Conservation (phyloP, 805 yeast genomes). For the Scheffersomyces stipitis region DNA sequence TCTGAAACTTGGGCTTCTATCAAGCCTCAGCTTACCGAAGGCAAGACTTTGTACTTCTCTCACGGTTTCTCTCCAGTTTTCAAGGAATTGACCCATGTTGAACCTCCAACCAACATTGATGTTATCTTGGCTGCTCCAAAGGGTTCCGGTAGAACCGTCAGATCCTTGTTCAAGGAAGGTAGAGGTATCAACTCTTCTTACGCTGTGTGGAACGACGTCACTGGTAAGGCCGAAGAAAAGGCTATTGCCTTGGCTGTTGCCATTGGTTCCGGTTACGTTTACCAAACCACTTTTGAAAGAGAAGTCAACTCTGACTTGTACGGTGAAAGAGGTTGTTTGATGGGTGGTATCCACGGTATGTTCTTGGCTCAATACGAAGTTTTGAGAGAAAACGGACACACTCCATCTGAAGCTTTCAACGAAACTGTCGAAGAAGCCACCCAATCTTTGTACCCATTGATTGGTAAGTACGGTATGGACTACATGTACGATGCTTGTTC, state of each 20-base stretch:
- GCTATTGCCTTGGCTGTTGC: conserved; percentile 98
- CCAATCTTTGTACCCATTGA: conserved; percentile 97
- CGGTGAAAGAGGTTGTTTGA: conserved; percentile 99
- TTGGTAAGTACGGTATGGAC: conserved; percentile 99
- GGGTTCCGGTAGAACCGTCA: conserved; percentile 99
- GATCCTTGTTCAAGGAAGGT: conserved; percentile 99
- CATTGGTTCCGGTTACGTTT: conserved; percentile 99
- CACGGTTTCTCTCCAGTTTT: conserved; percentile 99
- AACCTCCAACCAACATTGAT: conserved; percentile 90
- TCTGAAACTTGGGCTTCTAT: conserved; percentile 93
- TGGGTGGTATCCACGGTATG: conserved; percentile 99
- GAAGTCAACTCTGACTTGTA: conserved; percentile 98
- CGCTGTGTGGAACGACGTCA: conserved; percentile 99
- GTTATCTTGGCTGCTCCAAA: conserved; percentile 99
- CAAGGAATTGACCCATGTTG: conserved; percentile 96
- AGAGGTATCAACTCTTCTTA: conserved; percentile 99
- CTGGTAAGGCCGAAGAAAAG: conserved; percentile 99
- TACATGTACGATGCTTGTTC: conserved; percentile 99
- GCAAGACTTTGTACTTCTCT: conserved; percentile 97
- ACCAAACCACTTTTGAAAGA: conserved; percentile 98
- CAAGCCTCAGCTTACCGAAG: conserved; percentile 92
- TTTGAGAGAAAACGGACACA: conserved; percentile 98
- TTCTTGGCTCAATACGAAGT: conserved; percentile 99
- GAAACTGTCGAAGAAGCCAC: conserved; percentile 99
- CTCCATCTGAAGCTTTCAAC: conserved; percentile 99